These are phyloP conservation scores for Kodamaea neixiangensis DNA, from an alignment of 805 yeast genomes.

Conservation along the genomic window DNA sequence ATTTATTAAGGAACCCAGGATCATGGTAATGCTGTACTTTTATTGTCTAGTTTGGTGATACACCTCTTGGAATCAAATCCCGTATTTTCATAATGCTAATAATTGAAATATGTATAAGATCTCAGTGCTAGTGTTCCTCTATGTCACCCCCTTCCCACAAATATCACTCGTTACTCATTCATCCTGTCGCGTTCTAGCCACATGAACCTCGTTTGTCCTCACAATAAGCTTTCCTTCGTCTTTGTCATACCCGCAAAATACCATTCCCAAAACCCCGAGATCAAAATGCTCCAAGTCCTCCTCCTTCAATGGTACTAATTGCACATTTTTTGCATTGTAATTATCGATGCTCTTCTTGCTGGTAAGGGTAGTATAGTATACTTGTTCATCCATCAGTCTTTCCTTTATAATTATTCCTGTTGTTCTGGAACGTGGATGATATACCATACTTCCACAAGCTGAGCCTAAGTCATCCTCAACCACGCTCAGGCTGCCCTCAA, in stretches of 20 bases:
- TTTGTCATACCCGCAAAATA: not conserved
- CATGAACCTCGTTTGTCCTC: not conserved
- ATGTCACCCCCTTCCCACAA: no score
- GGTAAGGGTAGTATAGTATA: slow-evolving; percentile 6
- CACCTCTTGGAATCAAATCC: no score
- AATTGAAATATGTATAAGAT: no score
- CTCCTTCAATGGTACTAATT: not conserved
- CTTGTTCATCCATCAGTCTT: slow-evolving; percentile 4
- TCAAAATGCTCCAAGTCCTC: not conserved
- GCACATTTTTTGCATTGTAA: slow-evolving; percentile 4
- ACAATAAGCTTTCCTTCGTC: not conserved
- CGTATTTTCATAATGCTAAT: no score
- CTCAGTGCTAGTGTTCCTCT: no score
- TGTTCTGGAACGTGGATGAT: not conserved
- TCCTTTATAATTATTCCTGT: slow-evolving; percentile 1
- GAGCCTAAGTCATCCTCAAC: not conserved
- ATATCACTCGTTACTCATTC: not conserved
- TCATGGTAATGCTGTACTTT: no score
- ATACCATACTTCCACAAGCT: slow-evolving; percentile 4
- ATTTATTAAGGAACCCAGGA: no score
- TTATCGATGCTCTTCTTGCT: slow-evolving; percentile 3
- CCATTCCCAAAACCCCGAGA: not conserved
- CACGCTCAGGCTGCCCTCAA: not conserved
- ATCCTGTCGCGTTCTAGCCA: no score
- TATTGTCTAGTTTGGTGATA: no score